Percentiles rank a stretch among this genome's conserved stretches.
phyloP scores from a whole-genome alignment of 2,329 filamentous ascomycete genomes.

The Fusarium dimerum region DNA sequence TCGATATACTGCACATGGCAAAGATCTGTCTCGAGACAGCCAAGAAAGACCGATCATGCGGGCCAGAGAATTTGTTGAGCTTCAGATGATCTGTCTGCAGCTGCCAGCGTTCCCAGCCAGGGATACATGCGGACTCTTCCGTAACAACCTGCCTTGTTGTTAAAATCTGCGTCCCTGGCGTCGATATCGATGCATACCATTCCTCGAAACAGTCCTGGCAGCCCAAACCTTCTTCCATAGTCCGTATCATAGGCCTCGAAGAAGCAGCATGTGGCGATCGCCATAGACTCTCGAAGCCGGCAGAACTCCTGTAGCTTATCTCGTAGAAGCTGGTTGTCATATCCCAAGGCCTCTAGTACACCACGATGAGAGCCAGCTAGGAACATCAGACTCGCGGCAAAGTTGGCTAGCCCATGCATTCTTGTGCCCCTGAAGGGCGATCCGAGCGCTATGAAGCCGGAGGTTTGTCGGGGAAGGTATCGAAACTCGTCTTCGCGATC shows the following conservation, averaged over 20 bases:
- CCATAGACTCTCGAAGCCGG: slow-evolving; percentile 8
- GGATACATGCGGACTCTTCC: slow-evolving; percentile 7
- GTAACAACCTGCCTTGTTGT: slow-evolving; percentile 1
- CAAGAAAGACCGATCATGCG: slow-evolving; percentile 1
- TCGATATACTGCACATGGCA: not conserved
- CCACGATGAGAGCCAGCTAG: slow-evolving; percentile 16
- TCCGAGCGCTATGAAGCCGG: slow-evolving; percentile 17
- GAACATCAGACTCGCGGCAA: slow-evolving; percentile 6
- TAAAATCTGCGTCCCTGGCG: not conserved
- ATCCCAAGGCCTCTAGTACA: slow-evolving; percentile 11
- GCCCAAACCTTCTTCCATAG: slow-evolving; percentile 8
- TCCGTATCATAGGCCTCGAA: slow-evolving; percentile 18
- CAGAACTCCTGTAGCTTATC: slow-evolving; percentile 21
- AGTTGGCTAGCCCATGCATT: slow-evolving; percentile 4
- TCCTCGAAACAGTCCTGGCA: slow-evolving; percentile 4
- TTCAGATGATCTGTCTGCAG: slow-evolving; percentile 8
- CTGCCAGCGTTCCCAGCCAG: not conserved
- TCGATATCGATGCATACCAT: slow-evolving; percentile 5
- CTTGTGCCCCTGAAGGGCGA: slow-evolving; percentile 17
- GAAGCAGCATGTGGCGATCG: slow-evolving; percentile 14
- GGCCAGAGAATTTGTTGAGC: slow-evolving; percentile 11
- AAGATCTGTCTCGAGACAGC: not conserved
- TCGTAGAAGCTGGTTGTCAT: slow-evolving; percentile 10
- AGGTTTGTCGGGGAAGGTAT: slow-evolving; percentile 2
- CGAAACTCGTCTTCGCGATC: slow-evolving; percentile 7